Base-by-base conservation (phyloP, 805 yeast species). In the Wickerhamomyces xylosicus region DNA sequence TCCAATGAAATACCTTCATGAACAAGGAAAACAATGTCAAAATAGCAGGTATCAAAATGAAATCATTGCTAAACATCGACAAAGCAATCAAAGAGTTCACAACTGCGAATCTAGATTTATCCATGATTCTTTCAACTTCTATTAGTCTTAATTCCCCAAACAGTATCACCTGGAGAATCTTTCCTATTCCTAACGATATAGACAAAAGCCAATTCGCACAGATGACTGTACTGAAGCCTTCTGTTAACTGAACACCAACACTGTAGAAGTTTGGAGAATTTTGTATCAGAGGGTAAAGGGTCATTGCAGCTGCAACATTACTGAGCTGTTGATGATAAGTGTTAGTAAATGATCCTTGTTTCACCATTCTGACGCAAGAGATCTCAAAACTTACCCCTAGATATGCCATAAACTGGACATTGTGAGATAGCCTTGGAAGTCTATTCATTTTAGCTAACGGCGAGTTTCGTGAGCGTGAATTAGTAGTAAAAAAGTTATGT, bases 101-200 rank as follows among this genome's bases (percentile, higher is more conserved):
- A 17, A 81, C 62, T 2, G 84, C 71, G 40, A 63, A 76, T 68
- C 79, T 83, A 37, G 74, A 67, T 54, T 77, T 69, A 54, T 72
- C 94, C 55, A 69, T 73, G 37, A 75, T 67, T 52, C 82, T 89
- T 48, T 89, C 95, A 38, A 71, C 58, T 55, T 90, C 98, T 27
- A 83, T 68, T 14, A 77, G 59, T 41, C 95, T 66, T 38, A 90
- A 61, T 41, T 76, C 77, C 0, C 95, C 95, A 62, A 87, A 86
- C 29, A 85, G 49, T 0, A 77, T 2, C 20, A 58, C 45, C 36
- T 78, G 81, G 0, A 78, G 45, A 8, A 67, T 33, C 45, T 74
- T 72, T 27, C 77, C 80, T 14, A 69, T 13, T 2, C 61, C 45
- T 2, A 58, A 43, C 5, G 59, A 48, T 35, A 59, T 52, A 1